Evolutionary conservation across 331 rosid species (phyloP).

Genomic region (Quercus lobata): DNA sequence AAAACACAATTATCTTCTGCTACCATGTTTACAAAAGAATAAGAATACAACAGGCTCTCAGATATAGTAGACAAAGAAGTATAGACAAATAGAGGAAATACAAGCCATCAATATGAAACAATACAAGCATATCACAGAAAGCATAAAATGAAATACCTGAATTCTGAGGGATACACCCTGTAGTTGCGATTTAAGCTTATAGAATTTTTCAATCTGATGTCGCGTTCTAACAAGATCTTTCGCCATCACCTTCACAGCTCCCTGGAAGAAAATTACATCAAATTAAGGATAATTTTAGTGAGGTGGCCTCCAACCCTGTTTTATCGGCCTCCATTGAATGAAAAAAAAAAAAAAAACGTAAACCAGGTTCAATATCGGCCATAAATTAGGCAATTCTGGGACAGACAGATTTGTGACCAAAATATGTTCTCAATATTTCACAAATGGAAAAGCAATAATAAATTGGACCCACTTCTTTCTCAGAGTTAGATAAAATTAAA

Average conservation of each 20-base stretch:
- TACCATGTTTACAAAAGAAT: background rate
- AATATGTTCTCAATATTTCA: background rate
- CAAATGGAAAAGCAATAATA: background rate
- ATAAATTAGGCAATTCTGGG: background rate
- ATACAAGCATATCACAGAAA: background rate
- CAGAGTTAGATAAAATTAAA: background rate
- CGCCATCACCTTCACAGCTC: conserved; percentile 98
- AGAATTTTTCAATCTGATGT: conserved; percentile 96
- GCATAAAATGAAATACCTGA: conserved; percentile 50
- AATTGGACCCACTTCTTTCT: background rate
- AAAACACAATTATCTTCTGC: background rate
- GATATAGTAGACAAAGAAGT: background rate
- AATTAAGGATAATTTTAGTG: conserved; percentile 11
- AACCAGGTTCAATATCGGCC: background rate
- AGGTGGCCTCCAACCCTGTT: background rate
- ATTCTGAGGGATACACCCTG: conserved; percentile 98
- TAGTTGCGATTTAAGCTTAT: conserved; percentile 97
- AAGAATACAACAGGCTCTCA: background rate
- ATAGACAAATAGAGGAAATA: background rate
- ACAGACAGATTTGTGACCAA: background rate
- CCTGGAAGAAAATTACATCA: conserved; percentile 47
- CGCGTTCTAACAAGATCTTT: conserved; percentile 98
- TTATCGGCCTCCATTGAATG: background rate
- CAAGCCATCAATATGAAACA: background rate
- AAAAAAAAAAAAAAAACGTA: background rate